Evolutionary conservation across 176 grass and related monocot genomes (phyloP), one percentile per base, ranked within the genome.

Genomic region (Avena sativa): DNA sequence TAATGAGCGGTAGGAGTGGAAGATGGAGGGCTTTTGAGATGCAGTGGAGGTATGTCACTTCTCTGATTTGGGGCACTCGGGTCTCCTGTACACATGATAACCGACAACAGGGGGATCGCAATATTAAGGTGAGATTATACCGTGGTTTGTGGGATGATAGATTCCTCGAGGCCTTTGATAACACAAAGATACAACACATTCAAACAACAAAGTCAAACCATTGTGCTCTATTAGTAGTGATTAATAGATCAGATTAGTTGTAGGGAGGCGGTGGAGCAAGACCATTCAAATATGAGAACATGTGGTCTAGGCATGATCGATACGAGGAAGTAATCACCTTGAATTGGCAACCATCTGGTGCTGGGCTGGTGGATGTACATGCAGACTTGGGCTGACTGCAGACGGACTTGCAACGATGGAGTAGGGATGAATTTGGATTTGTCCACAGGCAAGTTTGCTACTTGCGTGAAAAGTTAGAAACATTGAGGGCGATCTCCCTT

Each of bases 101-200:
- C 2, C 12, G 30, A 2, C 30, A 36, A 8, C 2, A 70, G 0
- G 32, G 32, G 30, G 0, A 38, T 10, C 1, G 9, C 0, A 70
- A 70, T 19, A 70, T 70, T 0, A 40, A 70, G 19, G 32, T 70
- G 1, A 38, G 32, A 1, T 4, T 70, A 0, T 32, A 70, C 0
- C 66, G 3, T 9, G 16, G 15, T 7, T 8, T 10, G 1, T 15
- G 28, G 2, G 66, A 70, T 70, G 66, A 40, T 0, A 2, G 7
- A 0, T 20, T 70, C 14, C 8, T 70, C 16, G 66, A 40, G 2
- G 1, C 19, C 0, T 70, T 40, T 40, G 16, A 38, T 1, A 70
- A 38, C 0, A 19, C 32, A 17, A 17, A 0, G 16, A 8, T 70
- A 0, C 0, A 0, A 0, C 66, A 40, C 3, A 38, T 40, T 1